Percentiles rank a stretch among this genome's conserved stretches.
Conservation (phyloP, 192 early-diverging fungal genomes). For the Linnemannia exigua region DNA sequence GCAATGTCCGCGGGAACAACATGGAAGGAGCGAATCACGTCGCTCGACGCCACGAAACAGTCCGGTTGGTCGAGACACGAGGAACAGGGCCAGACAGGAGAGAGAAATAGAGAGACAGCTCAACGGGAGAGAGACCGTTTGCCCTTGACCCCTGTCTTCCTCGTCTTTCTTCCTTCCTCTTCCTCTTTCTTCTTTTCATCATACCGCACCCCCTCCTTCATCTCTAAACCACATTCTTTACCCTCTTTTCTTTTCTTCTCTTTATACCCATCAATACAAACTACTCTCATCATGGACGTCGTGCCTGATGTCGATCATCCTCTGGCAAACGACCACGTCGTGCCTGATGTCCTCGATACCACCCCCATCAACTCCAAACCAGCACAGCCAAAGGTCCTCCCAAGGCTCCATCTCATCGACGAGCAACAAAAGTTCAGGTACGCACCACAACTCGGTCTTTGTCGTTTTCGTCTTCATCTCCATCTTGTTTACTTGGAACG, state of each 20-base stretch:
- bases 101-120: too few relatives aligned
- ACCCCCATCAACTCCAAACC: constrained; percentile 17
- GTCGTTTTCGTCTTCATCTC: neutral
- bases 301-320: constrained; percentile 54
- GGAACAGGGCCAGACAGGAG: neutral
- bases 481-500: neutral
- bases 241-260: neutral
- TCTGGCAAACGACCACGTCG: constrained; percentile 16
- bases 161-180: neutral
- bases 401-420: constrained; percentile 81
- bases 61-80: neutral
- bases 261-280: neutral
- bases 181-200: neutral
- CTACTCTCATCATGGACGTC: constrained; percentile 34
- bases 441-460: neutral
- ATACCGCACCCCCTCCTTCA: neutral
- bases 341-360: constrained; percentile 37
- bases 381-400: neutral
- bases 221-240: neutral
- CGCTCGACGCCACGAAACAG: constrained; percentile 1
- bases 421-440: constrained; percentile 90
- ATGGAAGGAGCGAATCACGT: neutral
- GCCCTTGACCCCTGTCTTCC: neutral
- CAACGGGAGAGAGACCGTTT: neutral
- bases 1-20: too few relatives aligned